These are phyloP conservation scores for Cryptosporidium bovis DNA, from an alignment of 169 alveolate species.

Conservation along the genomic window DNA sequence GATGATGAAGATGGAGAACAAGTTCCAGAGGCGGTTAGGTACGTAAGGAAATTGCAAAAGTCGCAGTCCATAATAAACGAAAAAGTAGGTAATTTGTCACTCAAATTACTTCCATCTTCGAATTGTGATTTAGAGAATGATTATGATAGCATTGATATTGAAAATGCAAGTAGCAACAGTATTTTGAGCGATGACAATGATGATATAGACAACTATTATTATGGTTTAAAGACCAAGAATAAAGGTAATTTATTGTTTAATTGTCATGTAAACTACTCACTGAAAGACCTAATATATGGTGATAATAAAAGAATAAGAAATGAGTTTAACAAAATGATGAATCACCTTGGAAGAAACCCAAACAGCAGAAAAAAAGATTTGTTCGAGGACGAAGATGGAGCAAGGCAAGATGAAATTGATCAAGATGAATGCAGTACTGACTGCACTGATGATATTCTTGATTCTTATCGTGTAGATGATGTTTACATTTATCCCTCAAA, in stretches of 20 bases:
- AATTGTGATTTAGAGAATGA: slow-evolving; percentile 12
- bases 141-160: slow-evolving; percentile 36
- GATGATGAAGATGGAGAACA: slow-evolving; percentile 48
- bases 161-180: background rate
- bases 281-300: slow-evolving; percentile 50
- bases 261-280: slow-evolving; percentile 16
- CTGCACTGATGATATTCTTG: slow-evolving; percentile 4
- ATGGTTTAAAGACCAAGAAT: slow-evolving; percentile 43
- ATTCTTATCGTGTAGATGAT: slow-evolving; percentile 40
- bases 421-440: background rate
- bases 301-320: background rate
- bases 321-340: slow-evolving; percentile 2
- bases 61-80: slow-evolving; percentile 44
- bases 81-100: slow-evolving; percentile 16
- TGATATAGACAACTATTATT: background rate
- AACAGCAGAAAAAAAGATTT: slow-evolving; percentile 57
- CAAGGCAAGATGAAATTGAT: slow-evolving; percentile 25
- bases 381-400: slow-evolving; percentile 47
- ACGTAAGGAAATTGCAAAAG: slow-evolving; percentile 89
- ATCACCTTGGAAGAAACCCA: slow-evolving; percentile 25
- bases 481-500: slow-evolving; percentile 48
- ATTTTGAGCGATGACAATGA: no score
- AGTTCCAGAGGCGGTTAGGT: slow-evolving; percentile 85
- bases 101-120: slow-evolving; percentile 41
- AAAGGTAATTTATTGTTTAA: slow-evolving; percentile 40